A percentile compares a stretch with the other conserved stretches of the same genome.
These are phyloP conservation scores for Mycena belliarum DNA, from an alignment of 768 basidiomycete genomes.

Conservation along the genomic window DNA sequence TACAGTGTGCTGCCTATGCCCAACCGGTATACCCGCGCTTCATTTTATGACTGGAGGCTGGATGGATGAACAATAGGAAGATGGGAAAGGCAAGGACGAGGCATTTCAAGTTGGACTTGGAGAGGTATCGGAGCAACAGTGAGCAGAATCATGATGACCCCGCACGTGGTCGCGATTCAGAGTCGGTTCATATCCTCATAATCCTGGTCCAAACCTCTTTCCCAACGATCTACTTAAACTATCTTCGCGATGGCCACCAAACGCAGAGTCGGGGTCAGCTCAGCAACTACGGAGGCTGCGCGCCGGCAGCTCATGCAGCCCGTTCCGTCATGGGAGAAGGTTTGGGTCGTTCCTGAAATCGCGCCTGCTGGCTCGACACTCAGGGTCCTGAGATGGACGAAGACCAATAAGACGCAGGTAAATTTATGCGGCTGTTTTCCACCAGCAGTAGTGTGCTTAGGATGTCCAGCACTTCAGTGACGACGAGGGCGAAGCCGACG, in stretches of 20 bases:
- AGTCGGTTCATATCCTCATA: background rate
- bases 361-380: conserved; percentile 57
- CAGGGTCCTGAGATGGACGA: conserved; percentile 77
- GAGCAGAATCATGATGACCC: no score
- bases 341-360: conserved; percentile 63
- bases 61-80: no score
- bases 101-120: no score
- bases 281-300: conserved; percentile 77
- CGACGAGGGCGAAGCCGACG: conserved; percentile 78
- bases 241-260: conserved; percentile 59
- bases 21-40: no score
- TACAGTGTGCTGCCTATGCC: no score
- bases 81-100: no score
- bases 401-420: conserved; percentile 78
- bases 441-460: background rate
- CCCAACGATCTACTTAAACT: background rate
- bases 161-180: no score
- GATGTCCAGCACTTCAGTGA: conserved; percentile 82
- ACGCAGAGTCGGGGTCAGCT: conserved; percentile 75
- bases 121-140: no score
- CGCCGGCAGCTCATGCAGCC: conserved; percentile 87
- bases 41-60: no score
- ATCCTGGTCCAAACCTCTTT: background rate
- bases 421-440: conserved; percentile 22
- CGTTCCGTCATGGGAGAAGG: conserved; percentile 84